Conservation (phyloP, 2,329 filamentous ascomycete species). For the Paecilomyces sp. region DNA sequence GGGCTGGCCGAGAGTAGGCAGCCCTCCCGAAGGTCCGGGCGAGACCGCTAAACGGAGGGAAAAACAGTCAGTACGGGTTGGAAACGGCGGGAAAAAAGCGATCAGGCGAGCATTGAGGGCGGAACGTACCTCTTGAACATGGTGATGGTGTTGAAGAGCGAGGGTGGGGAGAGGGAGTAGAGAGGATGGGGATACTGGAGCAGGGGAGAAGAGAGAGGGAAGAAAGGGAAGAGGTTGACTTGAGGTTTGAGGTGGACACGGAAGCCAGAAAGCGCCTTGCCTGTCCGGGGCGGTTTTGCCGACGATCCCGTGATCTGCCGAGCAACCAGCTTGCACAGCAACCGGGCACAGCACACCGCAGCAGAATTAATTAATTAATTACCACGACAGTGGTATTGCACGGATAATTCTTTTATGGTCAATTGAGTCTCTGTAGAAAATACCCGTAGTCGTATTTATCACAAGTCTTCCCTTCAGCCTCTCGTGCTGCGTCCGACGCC, state of each 20-base stretch:
- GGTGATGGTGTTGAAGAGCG: conserved; percentile 42
- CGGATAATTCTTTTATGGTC: too few relatives aligned
- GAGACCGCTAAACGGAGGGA: conserved; percentile 50
- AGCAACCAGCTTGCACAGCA: conserved; percentile 10
- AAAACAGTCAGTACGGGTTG: conserved; percentile 23
- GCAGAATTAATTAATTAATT: too few relatives aligned
- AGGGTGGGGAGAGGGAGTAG: conserved; percentile 24
- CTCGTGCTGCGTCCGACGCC: too few relatives aligned
- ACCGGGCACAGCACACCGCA: not conserved
- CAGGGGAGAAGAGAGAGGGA: conserved; percentile 23
- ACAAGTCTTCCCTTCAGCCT: too few relatives aligned
- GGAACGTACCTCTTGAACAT: conserved; percentile 56
- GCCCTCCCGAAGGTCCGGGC: conserved; percentile 58
- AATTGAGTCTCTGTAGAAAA: too few relatives aligned
- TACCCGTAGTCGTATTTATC: too few relatives aligned
- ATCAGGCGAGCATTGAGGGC: conserved; percentile 12
- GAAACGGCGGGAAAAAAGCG: conserved; percentile 4
- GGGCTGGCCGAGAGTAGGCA: conserved; percentile 49
- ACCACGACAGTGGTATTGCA: too few relatives aligned
- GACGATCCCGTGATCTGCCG: conserved; percentile 37
- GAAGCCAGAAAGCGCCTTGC: conserved; percentile 27
- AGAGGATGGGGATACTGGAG: conserved; percentile 16
- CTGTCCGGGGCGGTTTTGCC: conserved; percentile 38
- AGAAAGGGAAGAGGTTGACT: conserved; percentile 17
- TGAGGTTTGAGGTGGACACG: conserved; percentile 20